A percentile compares a stretch with the other conserved stretches of the same genome.
These are phyloP conservation scores for Gynostemma pentaphyllum DNA, from an alignment of 306 rosid species.

Conservation along the genomic window DNA sequence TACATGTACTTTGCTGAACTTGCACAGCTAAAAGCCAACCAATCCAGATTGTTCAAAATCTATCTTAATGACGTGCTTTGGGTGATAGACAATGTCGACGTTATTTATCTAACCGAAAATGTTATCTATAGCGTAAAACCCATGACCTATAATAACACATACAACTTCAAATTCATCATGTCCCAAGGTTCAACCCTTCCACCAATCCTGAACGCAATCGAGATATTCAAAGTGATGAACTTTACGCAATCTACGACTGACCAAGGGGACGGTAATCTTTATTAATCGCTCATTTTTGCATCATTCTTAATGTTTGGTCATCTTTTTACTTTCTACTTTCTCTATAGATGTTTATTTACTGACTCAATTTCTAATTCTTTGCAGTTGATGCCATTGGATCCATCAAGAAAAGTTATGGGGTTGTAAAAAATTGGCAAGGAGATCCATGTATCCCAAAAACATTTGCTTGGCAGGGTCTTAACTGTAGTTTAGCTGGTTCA, in stretches of 20 bases:
- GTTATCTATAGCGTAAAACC: neutral
- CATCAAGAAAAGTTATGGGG: constrained; percentile 11
- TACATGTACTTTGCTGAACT: constrained; percentile 39
- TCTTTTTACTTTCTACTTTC: too few relatives aligned
- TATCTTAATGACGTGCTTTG: constrained; percentile 13
- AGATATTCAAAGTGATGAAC: constrained; percentile 21
- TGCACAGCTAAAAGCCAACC: constrained; percentile 3
- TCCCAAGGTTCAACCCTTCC: constrained; percentile 25
- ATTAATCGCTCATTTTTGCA: neutral
- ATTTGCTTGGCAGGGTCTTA: constrained; percentile 25
- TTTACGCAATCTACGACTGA: constrained; percentile 16
- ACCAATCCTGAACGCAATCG: constrained; percentile 39
- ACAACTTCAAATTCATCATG: neutral
- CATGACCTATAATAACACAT: neutral
- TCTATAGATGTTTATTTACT: neutral
- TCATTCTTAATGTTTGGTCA: neutral
- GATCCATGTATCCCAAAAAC: constrained; percentile 27
- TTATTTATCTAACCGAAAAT: neutral
- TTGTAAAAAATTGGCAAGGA: constrained; percentile 31
- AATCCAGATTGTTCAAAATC: constrained; percentile 26
- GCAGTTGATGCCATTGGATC: constrained; percentile 24
- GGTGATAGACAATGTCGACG: neutral
- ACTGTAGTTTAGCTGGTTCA: constrained; percentile 16
- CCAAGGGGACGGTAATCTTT: constrained; percentile 22
- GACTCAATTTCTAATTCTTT: neutral